These are phyloP conservation scores for Yarrowia phangngaensis DNA, from an alignment of 805 yeast species.

Conservation along the genomic window DNA sequence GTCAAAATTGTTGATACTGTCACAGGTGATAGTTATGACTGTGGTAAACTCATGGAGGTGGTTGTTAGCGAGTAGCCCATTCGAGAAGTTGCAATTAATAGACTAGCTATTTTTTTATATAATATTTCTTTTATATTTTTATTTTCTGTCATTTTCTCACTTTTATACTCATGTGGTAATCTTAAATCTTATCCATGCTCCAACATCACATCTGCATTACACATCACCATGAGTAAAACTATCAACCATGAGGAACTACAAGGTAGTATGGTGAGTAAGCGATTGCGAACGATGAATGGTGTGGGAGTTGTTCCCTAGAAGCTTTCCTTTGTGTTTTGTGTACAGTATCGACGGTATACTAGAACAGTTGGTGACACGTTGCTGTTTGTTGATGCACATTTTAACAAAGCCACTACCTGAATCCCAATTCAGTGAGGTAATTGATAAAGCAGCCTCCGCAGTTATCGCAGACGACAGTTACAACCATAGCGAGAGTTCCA, in stretches of 20 bases:
- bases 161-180: background rate
- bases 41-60: constrained; percentile 67
- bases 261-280: constrained; percentile 18
- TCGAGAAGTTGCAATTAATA: too few species aligned
- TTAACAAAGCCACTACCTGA: constrained; percentile 20
- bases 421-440: background rate
- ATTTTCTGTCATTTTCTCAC: background rate
- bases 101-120: too few species aligned
- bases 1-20: constrained; percentile 59
- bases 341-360: too few species aligned
- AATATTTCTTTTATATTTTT: too few species aligned
- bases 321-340: too few species aligned
- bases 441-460: background rate
- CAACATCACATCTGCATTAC: background rate
- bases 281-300: background rate
- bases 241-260: constrained; percentile 16
- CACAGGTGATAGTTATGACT: constrained; percentile 65
- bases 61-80: constrained; percentile 42
- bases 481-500: constrained; percentile 27
- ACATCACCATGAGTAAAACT: constrained; percentile 23
- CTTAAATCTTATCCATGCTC: constrained; percentile 3
- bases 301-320: too few species aligned
- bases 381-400: too few species aligned
- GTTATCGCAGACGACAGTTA: constrained; percentile 19
- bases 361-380: too few species aligned